phyloP scores from a whole-genome alignment of 1,139 yeast genomes.

The Oligophagozyma castellii region DNA sequence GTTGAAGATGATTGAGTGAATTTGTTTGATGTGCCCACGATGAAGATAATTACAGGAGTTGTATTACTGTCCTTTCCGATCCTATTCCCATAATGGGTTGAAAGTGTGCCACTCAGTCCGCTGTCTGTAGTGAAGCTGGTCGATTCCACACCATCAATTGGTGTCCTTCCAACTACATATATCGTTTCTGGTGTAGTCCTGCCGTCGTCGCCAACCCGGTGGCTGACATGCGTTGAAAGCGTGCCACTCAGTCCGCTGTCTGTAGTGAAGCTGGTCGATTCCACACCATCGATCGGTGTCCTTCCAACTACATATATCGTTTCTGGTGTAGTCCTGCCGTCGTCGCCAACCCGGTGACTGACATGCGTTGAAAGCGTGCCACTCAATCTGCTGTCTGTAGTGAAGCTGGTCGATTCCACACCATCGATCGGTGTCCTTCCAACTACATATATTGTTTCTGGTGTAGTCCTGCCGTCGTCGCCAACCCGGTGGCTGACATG shows the following conservation, averaged over 20 bases:
- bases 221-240: neutral
- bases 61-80: neutral
- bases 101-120: too few relatives aligned
- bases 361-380: neutral
- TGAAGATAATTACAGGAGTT: neutral
- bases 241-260: too few relatives aligned
- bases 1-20: too few relatives aligned
- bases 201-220: neutral
- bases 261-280: neutral
- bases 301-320: neutral
- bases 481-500: neutral
- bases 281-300: neutral
- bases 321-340: neutral
- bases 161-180: conserved; percentile 1
- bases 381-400: too few relatives aligned
- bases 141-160: neutral
- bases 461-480: neutral
- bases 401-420: neutral
- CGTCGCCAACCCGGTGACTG: neutral
- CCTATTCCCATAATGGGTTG: neutral
- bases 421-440: neutral
- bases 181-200: neutral
- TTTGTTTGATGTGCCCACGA: neutral
- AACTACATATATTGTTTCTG: neutral
- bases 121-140: neutral